Evolutionary conservation across 768 basidiomycete genomes (phyloP).

Genomic region (Artomyces pyxidatus): DNA sequence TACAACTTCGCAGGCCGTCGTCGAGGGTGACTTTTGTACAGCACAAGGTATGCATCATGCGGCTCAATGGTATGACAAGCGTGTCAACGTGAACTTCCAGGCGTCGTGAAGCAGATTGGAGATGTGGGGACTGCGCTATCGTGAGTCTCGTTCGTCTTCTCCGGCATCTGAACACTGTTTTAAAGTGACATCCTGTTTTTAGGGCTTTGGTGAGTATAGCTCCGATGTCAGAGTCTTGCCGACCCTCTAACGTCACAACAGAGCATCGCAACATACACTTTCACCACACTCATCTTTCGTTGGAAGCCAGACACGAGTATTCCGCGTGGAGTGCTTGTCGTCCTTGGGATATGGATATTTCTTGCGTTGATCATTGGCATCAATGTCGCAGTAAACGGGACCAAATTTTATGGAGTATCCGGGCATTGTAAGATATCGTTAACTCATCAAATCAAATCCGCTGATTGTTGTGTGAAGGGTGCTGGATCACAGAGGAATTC

Average conservation of each 20-base stretch:
- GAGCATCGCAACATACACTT: conserved; percentile 34
- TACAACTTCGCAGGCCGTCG: background rate
- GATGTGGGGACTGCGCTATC: conserved; percentile 14
- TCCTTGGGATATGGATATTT: conserved; percentile 31
- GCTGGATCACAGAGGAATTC: conserved; percentile 37
- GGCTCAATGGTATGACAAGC: background rate
- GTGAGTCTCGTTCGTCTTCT: no score
- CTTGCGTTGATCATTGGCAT: conserved; percentile 33
- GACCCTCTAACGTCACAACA: no score
- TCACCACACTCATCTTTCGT: conserved; percentile 29
- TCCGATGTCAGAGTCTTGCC: no score
- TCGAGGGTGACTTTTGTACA: conserved; percentile 4
- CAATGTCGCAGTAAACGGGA: conserved; percentile 27
- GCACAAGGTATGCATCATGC: conserved; percentile 5
- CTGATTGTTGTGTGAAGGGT: conserved; percentile 34
- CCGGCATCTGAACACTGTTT: no score
- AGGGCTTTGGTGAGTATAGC: no score
- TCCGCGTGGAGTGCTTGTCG: conserved; percentile 25
- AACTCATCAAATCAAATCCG: no score
- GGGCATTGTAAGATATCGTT: no score
- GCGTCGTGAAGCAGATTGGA: conserved; percentile 11
- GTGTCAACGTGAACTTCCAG: conserved; percentile 1
- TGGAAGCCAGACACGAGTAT: conserved; percentile 22
- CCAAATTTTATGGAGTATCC: conserved; percentile 25
- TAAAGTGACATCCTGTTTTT: no score